These are phyloP conservation scores for Lycium ferocissimum DNA, from an alignment of 257 asterid species.

Conservation along the genomic window DNA sequence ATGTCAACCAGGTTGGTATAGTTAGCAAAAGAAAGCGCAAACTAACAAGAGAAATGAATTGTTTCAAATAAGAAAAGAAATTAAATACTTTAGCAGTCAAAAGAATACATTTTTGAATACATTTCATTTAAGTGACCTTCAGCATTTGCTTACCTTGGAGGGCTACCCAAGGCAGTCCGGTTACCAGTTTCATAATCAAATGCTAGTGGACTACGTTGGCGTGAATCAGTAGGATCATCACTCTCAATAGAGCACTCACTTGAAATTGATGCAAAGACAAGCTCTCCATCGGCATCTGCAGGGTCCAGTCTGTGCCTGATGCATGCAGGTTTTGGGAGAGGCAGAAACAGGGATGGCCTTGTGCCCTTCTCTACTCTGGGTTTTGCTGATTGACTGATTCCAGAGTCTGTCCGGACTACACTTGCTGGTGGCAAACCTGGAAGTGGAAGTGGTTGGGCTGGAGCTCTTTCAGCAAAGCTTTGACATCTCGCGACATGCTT, in stretches of 20 bases:
- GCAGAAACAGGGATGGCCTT: constrained; percentile 69
- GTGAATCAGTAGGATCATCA: constrained; percentile 78
- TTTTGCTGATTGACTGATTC: constrained; percentile 58
- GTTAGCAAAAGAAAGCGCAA: not conserved
- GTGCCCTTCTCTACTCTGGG: constrained; percentile 59
- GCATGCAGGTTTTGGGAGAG: constrained; percentile 88
- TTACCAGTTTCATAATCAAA: constrained; percentile 77
- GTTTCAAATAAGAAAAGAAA: not conserved
- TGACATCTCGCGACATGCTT: constrained; percentile 85
- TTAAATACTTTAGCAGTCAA: not conserved
- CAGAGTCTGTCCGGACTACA: constrained; percentile 68
- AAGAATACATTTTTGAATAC: not conserved
- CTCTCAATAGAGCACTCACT: constrained; percentile 89
- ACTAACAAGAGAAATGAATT: not conserved
- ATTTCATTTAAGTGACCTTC: constrained; percentile 32
- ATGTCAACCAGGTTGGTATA: not conserved
- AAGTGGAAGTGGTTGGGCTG: constrained; percentile 89
- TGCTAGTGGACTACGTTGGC: constrained; percentile 73
- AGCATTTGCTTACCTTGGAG: constrained; percentile 62
- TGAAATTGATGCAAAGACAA: constrained; percentile 72
- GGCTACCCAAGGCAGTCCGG: constrained; percentile 81
- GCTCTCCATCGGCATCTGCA: constrained; percentile 68
- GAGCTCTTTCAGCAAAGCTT: constrained; percentile 84
- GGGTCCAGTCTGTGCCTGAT: constrained; percentile 75
- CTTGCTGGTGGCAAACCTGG: constrained; percentile 65